These are phyloP conservation scores for Vitellaria paradoxa DNA, from an alignment of 179 eudicot genomes.

Conservation along the genomic window DNA sequence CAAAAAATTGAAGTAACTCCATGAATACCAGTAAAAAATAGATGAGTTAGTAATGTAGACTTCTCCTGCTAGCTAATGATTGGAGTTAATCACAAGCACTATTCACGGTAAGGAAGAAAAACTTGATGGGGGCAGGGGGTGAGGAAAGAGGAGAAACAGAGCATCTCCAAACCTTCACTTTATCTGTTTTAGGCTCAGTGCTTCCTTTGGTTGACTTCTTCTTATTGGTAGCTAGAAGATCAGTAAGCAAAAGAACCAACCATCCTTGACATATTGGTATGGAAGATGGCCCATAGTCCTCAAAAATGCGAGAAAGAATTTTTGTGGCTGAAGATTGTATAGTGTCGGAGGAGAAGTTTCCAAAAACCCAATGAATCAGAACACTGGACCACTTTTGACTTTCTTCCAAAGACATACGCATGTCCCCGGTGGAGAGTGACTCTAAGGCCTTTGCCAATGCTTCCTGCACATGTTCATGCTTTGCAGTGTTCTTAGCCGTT, in stretches of 20 bases:
- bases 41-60: background rate
- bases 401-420: conserved; percentile 88
- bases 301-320: conserved; percentile 73
- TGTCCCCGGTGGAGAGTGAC: conserved; percentile 53
- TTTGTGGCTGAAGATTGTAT: conserved; percentile 69
- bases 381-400: conserved; percentile 89
- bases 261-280: conserved; percentile 90
- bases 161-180: conserved; percentile 73
- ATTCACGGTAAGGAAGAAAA: too few relatives aligned
- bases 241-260: conserved; percentile 77
- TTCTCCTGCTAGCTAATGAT: background rate
- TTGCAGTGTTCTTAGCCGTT: conserved; percentile 67
- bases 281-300: conserved; percentile 87
- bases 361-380: conserved; percentile 86
- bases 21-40: conserved; percentile 3
- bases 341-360: conserved; percentile 53
- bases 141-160: background rate
- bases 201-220: conserved; percentile 51
- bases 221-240: conserved; percentile 58
- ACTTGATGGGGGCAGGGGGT: background rate
- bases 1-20: conserved; percentile 27
- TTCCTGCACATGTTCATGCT: conserved; percentile 78
- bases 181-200: conserved; percentile 53
- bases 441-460: conserved; percentile 83
- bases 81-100: background rate